Base-by-base conservation (phyloP, 768 basidiomycete species). In the Hypholoma sublateritium region DNA sequence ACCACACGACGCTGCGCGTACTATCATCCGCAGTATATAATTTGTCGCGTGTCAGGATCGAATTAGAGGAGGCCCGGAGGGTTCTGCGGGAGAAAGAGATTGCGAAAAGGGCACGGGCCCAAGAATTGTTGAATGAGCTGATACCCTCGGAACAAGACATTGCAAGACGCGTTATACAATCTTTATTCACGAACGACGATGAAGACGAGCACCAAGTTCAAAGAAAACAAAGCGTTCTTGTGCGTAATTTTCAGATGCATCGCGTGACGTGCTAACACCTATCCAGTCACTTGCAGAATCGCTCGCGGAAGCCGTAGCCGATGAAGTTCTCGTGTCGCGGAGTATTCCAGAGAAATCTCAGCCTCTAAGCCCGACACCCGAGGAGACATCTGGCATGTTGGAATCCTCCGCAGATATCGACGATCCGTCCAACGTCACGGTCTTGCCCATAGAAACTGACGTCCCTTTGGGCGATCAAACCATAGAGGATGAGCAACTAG, bases 1-100 rank as follows among this genome's bases (percentile, higher is more conserved):
- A 89, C 61, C 85, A 89, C 60, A 74, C 84, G 1, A 80, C 86
- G 2, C 64, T 93, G 14, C 84, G 91, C 19, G 77, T 85, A 5
- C 72, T 94, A 16, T 92, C 91, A 0, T 81, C 83, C 1, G 87
- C 89, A 1, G 70, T 89, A 9, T 74, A 83, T 50, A 83, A 79
- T 54, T 66, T 91, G 14, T 76, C 85, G 16, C 77, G 78, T 56
- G 82, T 72, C 1, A 73, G 86, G 35, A 58, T 81, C 49, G 89
- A 91, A 61, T 72, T 93, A 49, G 89, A 92, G 68, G 81, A 85
- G 55, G 77, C 72, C 28, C 72, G 84, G 37, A 75, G 71, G 28
- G 50, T 72, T 2, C 60, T 91, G 44, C 67, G 78, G 53, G 85
- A 90, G 72, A 89, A 86, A 65, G 86, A 89, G 54, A 65, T 66